These are phyloP conservation scores for Nitzschia inconspicua DNA, from an alignment of 108 stramenopile genomes.

Conservation along the genomic window DNA sequence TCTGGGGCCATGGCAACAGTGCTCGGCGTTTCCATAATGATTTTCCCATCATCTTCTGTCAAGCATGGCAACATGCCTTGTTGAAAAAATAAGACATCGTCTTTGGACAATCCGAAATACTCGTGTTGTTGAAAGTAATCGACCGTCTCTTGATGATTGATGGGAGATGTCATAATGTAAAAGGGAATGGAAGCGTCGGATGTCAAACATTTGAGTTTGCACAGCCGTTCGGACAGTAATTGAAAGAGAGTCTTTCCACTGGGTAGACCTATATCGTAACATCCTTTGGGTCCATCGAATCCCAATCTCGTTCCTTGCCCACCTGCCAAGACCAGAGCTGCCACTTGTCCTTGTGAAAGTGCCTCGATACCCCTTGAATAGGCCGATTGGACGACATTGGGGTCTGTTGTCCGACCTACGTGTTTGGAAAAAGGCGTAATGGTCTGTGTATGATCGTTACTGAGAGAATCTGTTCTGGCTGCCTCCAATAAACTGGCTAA, in stretches of 20 bases:
- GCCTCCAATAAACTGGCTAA: conserved; percentile 38
- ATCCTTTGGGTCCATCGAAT: conserved; percentile 94
- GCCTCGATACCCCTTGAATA: conserved; percentile 57
- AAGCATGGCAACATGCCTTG: conserved; percentile 94
- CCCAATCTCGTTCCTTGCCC: conserved; percentile 98
- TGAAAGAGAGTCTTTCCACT: conserved; percentile 83
- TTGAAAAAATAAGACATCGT: conserved; percentile 85
- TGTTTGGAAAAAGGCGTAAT: conserved; percentile 59
- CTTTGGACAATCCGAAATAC: conserved; percentile 75
- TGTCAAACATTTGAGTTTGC: conserved; percentile 47
- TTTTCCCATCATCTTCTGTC: conserved; percentile 80
- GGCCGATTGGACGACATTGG: conserved; percentile 7
- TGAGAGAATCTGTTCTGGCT: conserved; percentile 46
- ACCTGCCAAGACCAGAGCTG: conserved; percentile 89
- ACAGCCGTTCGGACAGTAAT: conserved; percentile 81
- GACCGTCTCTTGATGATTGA: conserved; percentile 87
- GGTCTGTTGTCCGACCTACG: conserved; percentile 33
- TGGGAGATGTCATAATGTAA: conserved; percentile 97
- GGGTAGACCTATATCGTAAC: conserved; percentile 92
- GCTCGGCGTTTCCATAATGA: conserved; percentile 78
- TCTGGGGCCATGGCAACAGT: conserved; percentile 88
- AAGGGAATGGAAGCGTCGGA: conserved; percentile 54
- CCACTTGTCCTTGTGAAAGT: conserved; percentile 68
- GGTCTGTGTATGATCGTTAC: conserved; percentile 14
- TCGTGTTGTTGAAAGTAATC: conserved; percentile 70